Evolutionary conservation across 306 rosid genomes (phyloP), one percentile per base, ranked within the genome.

Genomic region (Spatholobus suberectus): DNA sequence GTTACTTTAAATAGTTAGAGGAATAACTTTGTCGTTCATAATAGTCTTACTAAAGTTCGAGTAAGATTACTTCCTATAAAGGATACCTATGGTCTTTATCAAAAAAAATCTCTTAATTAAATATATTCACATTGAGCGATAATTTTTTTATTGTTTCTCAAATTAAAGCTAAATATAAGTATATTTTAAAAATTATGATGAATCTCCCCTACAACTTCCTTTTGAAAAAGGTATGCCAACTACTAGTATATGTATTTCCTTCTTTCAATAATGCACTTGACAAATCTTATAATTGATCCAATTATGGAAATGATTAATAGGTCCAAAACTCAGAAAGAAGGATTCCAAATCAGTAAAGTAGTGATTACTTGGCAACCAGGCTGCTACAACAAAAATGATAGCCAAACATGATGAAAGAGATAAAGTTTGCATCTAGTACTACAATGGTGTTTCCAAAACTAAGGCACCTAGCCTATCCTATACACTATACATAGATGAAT

Each of bases 321-420:
- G 46, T 55, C 71, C 73, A n/a, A 58, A 57, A 29, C 44, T 54
- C 47, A 58, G 68, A 7, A 57, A 52, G 73, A 44, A 12, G 13
- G 55, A 49, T 37, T 77, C 67, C 27, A 77, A 61, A 47, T 37
- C 34, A 58, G 27, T 47, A 23, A 80, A 77, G 83, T n/a, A 59
- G 79, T 47, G 83, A 77, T 77, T 78, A 51, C 75, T 23, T 15
- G 46, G 51, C n/a, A 76, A 67, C 6, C 86, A 82, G 76, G 85
- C 81, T 67, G n/a, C 72, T 54, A 77, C 83, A 49, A 47, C 27
- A 73, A 49, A 83, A 83, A 61, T 78, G 83, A 77, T 78, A 71
- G 70, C 80, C 14, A 68, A 51, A 58, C 57, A 83, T 77, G 24
- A 83, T 72, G 75, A 62, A 62, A 78, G 52, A 37, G 51, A 83